Percentiles rank a stretch among this genome's conserved stretches.
Conservation (phyloP, 257 asterid genomes). For the Solanum neorickii region DNA sequence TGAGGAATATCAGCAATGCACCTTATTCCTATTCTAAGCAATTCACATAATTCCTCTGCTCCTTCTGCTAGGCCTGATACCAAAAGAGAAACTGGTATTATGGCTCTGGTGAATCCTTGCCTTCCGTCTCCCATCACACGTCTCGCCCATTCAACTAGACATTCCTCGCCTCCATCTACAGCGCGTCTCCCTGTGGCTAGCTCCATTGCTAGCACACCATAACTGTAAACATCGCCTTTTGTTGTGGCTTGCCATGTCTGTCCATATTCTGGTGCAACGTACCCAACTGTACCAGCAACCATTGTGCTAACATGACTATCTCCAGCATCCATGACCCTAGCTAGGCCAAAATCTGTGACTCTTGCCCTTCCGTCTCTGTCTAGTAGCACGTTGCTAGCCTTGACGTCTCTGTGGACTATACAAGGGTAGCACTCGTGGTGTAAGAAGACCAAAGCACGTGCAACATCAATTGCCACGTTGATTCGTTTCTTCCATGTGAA, state of each 20-base stretch:
- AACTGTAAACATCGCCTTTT: conserved; percentile 92
- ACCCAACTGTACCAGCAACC: conserved; percentile 95
- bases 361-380: conserved; percentile 70
- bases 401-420: conserved; percentile 88
- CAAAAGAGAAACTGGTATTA: conserved; percentile 46
- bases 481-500: conserved; percentile 54
- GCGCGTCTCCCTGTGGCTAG: conserved; percentile 82
- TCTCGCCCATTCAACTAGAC: conserved; percentile 84
- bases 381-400: conserved; percentile 90
- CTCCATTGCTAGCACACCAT: conserved; percentile 86
- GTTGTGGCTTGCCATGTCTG: conserved; percentile 96
- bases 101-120: conserved; percentile 14
- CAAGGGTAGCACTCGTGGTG: conserved; percentile 91
- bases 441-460: conserved; percentile 60
- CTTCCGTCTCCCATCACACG: conserved; percentile 67
- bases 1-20: conserved; percentile 69
- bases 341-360: conserved; percentile 92
- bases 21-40: conserved; percentile 65
- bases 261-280: conserved; percentile 96
- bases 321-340: conserved; percentile 67
- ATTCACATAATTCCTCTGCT: conserved; percentile 56
- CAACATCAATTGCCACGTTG: conserved; percentile 66
- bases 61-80: conserved; percentile 64
- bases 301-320: conserved; percentile 88
- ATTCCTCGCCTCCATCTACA: conserved; percentile 91